Base-by-base conservation (phyloP, 202 grass and related monocot genomes). In the Carex arenaria region DNA sequence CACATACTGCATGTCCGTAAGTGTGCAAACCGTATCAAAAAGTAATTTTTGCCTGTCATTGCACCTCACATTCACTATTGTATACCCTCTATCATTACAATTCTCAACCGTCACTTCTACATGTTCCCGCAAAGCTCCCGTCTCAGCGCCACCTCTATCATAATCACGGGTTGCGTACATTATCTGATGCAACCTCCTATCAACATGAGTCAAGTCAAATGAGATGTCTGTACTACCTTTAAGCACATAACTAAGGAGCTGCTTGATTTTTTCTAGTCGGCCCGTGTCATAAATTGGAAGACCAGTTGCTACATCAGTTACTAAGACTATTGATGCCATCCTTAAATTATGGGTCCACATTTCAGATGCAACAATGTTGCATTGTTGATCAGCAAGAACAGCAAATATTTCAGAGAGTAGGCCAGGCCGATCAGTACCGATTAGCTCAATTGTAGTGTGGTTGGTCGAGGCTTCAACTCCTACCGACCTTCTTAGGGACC, bases 391-490 rank as follows among this genome's bases (percentile, higher is more conserved):
- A 3, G 89, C 80, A 3, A 96, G 83, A 28, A 91, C 89, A 7
- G 90, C 88, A 60, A 86, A 96, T 84, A 96, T 88, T 75, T 96
- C 93, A 0, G 88, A 92, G 10, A 96, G 89, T 7, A 96, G 82
- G 4, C 93, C 93, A 0, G 93, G 93, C n/a, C 93, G 74, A 67
- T 96, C 90, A 15, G 63, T 51, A 26, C 90, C 90, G 14, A 81
- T 89, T 22, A 96, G 82, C 68, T 96, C 93, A 0, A 96, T 85
- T 3, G 14, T 64, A 4, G 83, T 96, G 52, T 78, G 62, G 10
- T 85, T 78, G 3, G 57, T 61, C 2, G n/a, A 69, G 7, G 70
- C 60, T 38, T 40, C 68, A 38, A 82, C 57, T 1, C 65, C 72
- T 5, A 63, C 68, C 1, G 67, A 64, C 26, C 62, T 65, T 2